A percentile compares a stretch with the other conserved stretches of the same genome.
Evolutionary conservation across 148 eudicot genomes (phyloP).

Genomic region (Suaeda aralocaspica): DNA sequence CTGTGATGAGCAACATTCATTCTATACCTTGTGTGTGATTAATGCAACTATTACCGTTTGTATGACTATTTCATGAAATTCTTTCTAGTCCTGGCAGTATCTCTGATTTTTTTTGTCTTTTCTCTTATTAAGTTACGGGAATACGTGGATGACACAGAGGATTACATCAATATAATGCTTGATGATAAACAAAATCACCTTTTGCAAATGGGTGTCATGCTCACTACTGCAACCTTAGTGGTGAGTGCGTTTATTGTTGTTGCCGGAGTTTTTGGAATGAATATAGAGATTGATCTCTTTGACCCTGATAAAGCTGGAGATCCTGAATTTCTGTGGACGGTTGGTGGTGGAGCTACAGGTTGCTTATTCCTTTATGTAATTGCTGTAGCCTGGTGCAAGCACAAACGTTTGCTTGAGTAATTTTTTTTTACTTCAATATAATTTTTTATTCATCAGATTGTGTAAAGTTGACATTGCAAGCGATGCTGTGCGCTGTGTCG

Average conservation of each 20-base stretch:
- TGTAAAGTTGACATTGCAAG: conserved; percentile 1
- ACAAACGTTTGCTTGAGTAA: conserved; percentile 77
- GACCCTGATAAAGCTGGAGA: conserved; percentile 31
- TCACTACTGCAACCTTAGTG: conserved; percentile 82
- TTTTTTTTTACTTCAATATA: too few relatives aligned
- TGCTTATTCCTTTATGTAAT: conserved; percentile 59
- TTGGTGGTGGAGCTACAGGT: conserved; percentile 72
- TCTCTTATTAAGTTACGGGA: conserved; percentile 61
- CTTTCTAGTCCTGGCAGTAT: background rate
- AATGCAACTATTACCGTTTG: too few relatives aligned
- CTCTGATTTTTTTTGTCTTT: conserved; percentile 11
- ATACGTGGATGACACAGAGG: conserved; percentile 98
- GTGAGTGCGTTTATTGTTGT: conserved; percentile 89
- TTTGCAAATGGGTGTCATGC: conserved; percentile 98
- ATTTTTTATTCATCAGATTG: background rate
- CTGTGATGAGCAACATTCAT: too few relatives aligned
- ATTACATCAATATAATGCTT: conserved; percentile 94
- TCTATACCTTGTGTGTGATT: too few relatives aligned
- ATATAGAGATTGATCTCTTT: conserved; percentile 65
- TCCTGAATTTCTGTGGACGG: conserved; percentile 76
- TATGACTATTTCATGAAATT: background rate
- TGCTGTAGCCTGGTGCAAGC: conserved; percentile 90
- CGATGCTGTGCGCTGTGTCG: background rate
- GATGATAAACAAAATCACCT: conserved; percentile 98
- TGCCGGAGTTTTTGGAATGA: conserved; percentile 88